These are phyloP conservation scores for Cylindrotheca fusiformis DNA, from an alignment of 108 stramenopile species.

Conservation along the genomic window DNA sequence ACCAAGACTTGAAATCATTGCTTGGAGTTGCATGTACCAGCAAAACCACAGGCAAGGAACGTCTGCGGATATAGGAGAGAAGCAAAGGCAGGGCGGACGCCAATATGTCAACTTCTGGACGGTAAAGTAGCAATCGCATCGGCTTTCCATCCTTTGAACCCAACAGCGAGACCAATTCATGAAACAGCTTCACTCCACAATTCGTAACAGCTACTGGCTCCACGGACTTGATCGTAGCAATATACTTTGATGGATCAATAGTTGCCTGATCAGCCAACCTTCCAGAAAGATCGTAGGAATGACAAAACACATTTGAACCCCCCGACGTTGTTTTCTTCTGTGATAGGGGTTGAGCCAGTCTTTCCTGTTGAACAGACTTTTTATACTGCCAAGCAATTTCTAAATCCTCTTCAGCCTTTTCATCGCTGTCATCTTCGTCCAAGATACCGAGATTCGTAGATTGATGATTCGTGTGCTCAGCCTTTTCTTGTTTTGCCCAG, in stretches of 20 bases:
- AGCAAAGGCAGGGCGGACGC: slow-evolving; percentile 64
- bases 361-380: slow-evolving; percentile 68
- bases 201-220: not conserved
- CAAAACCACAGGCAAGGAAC: slow-evolving; percentile 66
- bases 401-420: slow-evolving; percentile 55
- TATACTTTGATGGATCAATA: slow-evolving; percentile 4
- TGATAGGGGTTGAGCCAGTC: slow-evolving; percentile 33
- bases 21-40: slow-evolving; percentile 49
- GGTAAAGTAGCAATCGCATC: slow-evolving; percentile 61
- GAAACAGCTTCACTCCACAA: slow-evolving; percentile 19
- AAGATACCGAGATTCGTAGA: slow-evolving; percentile 5
- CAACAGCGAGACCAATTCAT: slow-evolving; percentile 18
- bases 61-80: slow-evolving; percentile 56
- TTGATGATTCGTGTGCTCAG: not conserved
- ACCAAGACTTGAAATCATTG: slow-evolving; percentile 3
- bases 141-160: slow-evolving; percentile 28
- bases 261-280: slow-evolving; percentile 55
- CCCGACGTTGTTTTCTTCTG: not conserved
- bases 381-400: slow-evolving; percentile 86
- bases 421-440: slow-evolving; percentile 36
- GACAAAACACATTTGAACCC: slow-evolving; percentile 54
- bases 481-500: slow-evolving; percentile 52
- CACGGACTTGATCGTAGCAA: not conserved
- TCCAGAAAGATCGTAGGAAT: slow-evolving; percentile 76
- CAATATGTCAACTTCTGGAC: slow-evolving; percentile 39